Base-by-base conservation (phyloP, 805 yeast species). In the Metschnikowia lachancei region DNA sequence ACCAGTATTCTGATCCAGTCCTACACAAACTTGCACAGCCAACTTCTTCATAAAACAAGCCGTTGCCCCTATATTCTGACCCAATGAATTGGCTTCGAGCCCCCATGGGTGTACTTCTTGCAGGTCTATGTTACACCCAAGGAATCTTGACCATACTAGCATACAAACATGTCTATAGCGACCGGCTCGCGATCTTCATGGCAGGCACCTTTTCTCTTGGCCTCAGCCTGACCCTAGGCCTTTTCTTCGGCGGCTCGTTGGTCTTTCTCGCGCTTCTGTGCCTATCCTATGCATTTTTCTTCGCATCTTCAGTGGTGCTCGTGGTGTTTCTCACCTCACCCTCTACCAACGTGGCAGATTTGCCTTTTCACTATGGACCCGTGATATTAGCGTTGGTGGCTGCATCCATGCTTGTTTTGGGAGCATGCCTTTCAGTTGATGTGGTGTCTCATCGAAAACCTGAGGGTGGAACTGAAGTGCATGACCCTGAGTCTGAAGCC, bases 81-180 rank as follows among this genome's bases (percentile, higher is more conserved):
- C n/a, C n/a, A n/a, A 46, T 50, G 50, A 33, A 8, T 35, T 42
- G 46, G 49, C 40, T 31, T 39, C 53, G 40, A 29, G 31, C 19
- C 39, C 22, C 36, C n/a, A 20, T 52, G n/a, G 46, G 49, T 13
- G 30, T 43, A 31, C 33, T 42, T 31, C 52, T 54, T 11, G 45
- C 47, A n/a, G 39, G 47, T 9, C 30, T 46, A 11, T 43, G 52
- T 31, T 41, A 29, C 24, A 40, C 40, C n/a, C 50, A 52, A 17
- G 56, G 47, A 14, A 41, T 47, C 32, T 46, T 54, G 22, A 38
- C 53, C 11, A 29, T 49, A 8, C 43, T 52, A 11, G 45, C 49
- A 11, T 46, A 43, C 37, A 28, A 20, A 16, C 41, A 29, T 10
- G 16, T 17, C 22, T 33, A 36, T 14, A 24, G 28, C 14, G 19